phyloP scores from a whole-genome alignment of 495 filamentous ascomycete genomes.

The Bryoglossum gracile region DNA sequence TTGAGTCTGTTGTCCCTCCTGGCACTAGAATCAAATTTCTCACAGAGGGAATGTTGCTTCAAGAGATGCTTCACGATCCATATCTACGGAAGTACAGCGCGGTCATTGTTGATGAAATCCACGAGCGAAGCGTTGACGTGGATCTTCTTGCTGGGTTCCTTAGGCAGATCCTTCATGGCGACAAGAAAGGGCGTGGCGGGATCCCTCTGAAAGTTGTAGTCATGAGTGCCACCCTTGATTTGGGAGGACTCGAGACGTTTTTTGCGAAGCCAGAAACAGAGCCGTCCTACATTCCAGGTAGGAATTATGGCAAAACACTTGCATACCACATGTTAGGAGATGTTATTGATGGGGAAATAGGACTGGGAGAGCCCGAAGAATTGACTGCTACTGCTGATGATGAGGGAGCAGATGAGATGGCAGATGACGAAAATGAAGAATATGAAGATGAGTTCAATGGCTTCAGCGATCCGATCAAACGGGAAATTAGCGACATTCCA shows the following conservation, averaged over 20 bases:
- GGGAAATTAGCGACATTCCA: not conserved
- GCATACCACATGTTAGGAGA: conserved; percentile 10
- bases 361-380: not conserved
- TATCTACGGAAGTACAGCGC: conserved; percentile 77
- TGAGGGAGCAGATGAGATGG: conserved; percentile 16
- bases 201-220: conserved; percentile 79
- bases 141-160: conserved; percentile 86
- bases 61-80: conserved; percentile 87
- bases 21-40: conserved; percentile 81
- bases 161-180: conserved; percentile 58
- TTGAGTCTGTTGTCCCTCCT: conserved; percentile 70
- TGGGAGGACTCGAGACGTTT: conserved; percentile 67
- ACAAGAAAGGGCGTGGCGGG: conserved; percentile 54
- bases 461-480: no score
- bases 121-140: conserved; percentile 94
- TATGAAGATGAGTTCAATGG: no score
- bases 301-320: conserved; percentile 17
- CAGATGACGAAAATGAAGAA: conserved; percentile 7
- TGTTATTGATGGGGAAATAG: conserved; percentile 3
- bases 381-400: conserved; percentile 4
- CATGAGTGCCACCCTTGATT: conserved; percentile 95
- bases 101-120: conserved; percentile 91
- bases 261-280: conserved; percentile 16
- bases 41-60: conserved; percentile 94
- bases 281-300: conserved; percentile 18